Evolutionary conservation across 2,329 filamentous ascomycete species (phyloP).

Genomic region (Laburnicola sp.): DNA sequence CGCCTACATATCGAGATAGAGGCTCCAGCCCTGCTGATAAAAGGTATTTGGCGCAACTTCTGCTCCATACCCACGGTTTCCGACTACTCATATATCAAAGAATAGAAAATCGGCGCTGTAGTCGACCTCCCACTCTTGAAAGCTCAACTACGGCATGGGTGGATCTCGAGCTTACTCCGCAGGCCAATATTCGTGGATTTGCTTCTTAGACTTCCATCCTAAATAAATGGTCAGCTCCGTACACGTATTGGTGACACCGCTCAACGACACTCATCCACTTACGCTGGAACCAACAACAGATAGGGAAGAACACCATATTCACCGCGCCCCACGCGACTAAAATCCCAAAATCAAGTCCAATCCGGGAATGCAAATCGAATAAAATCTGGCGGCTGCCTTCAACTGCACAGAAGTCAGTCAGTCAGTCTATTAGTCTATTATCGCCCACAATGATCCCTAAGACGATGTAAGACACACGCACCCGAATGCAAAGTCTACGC

Average conservation of each 20-base stretch:
- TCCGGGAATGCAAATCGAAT: constrained; percentile 61
- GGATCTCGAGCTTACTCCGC: constrained; percentile 15
- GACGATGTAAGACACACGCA: constrained; percentile 30
- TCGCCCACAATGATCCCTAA: not conserved
- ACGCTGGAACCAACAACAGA: constrained; percentile 50
- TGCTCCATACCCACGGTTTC: no score
- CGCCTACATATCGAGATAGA: no score
- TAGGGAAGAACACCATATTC: constrained; percentile 58
- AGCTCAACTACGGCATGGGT: not conserved
- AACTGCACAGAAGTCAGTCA: constrained; percentile 39
- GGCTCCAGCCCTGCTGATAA: no score
- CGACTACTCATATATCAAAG: no score
- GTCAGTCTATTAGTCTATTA: constrained; percentile 4
- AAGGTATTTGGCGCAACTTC: no score
- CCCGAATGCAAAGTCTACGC: constrained; percentile 65
- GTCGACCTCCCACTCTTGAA: not conserved
- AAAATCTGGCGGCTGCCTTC: constrained; percentile 62
- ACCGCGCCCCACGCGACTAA: constrained; percentile 61
- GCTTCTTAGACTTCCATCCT: constrained; percentile 25
- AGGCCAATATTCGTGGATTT: constrained; percentile 23
- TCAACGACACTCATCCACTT: not conserved
- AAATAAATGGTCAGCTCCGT: not conserved
- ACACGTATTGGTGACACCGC: not conserved
- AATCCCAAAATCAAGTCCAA: constrained; percentile 64
- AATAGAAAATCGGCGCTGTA: no score